A percentile compares a stretch with the other conserved stretches of the same genome.
Evolutionary conservation across 1,284 basidiomycete genomes (phyloP).

Genomic region (Singerocomus inundabilis): DNA sequence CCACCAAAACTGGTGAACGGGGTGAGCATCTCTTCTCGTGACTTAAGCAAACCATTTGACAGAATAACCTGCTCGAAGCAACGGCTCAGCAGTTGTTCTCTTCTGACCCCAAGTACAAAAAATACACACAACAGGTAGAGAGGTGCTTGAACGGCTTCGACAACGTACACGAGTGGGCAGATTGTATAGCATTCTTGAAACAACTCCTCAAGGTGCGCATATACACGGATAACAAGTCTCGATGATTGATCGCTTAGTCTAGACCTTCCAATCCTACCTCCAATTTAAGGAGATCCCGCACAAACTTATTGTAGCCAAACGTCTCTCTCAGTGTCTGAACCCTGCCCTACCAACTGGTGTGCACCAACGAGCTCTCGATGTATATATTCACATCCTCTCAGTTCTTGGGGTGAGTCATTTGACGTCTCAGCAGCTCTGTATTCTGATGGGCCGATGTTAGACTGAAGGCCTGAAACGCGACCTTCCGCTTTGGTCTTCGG

Average conservation of each 20-base stretch:
- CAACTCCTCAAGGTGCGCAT: slow-evolving; percentile 79
- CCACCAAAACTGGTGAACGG: slow-evolving; percentile 44
- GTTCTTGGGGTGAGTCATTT: slow-evolving; percentile 76
- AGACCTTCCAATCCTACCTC: slow-evolving; percentile 91
- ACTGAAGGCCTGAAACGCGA: slow-evolving; percentile 87
- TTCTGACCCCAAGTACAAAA: slow-evolving; percentile 94
- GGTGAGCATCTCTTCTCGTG: slow-evolving; percentile 37
- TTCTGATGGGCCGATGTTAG: slow-evolving; percentile 41
- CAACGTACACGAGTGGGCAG: slow-evolving; percentile 98
- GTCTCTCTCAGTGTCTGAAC: slow-evolving; percentile 94
- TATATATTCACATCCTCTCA: slow-evolving; percentile 89
- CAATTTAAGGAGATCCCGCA: slow-evolving; percentile 95
- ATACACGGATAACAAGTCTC: background rate
- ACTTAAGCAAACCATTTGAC: background rate
- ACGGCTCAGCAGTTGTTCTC: slow-evolving; percentile 51
- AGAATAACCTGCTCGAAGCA: slow-evolving; percentile 29
- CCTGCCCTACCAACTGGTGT: slow-evolving; percentile 96
- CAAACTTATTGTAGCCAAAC: slow-evolving; percentile 93
- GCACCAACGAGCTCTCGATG: slow-evolving; percentile 94
- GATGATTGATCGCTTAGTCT: slow-evolving; percentile 4
- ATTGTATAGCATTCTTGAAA: slow-evolving; percentile 97
- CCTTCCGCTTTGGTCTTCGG: slow-evolving; percentile 92
- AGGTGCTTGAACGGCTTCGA: slow-evolving; percentile 92
- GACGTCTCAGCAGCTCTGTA: background rate
- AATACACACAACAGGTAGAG: slow-evolving; percentile 90